These are phyloP conservation scores for Collybia mongolica DNA, from an alignment of 768 basidiomycete genomes.

Conservation along the genomic window DNA sequence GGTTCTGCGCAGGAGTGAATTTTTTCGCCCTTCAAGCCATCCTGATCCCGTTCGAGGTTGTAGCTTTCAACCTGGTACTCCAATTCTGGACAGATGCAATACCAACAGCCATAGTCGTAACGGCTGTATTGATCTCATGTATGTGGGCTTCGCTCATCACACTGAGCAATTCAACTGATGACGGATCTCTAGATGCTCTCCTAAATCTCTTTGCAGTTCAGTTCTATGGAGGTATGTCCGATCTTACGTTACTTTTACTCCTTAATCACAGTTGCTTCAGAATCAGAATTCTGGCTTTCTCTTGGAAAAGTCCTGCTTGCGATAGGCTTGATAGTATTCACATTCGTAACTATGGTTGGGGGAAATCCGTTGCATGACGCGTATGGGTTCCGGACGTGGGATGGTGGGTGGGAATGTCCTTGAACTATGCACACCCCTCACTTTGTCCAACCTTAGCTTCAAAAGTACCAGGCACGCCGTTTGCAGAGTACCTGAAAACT, in stretches of 20 bases:
- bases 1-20: conserved; percentile 54
- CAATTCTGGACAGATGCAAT: conserved; percentile 54
- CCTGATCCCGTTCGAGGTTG: conserved; percentile 48
- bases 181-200: conserved; percentile 21
- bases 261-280: conserved; percentile 18
- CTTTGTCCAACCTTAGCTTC: conserved; percentile 26
- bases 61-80: conserved; percentile 51
- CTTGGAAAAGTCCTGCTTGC: conserved; percentile 49
- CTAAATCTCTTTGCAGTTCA: conserved; percentile 48
- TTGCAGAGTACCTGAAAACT: conserved; percentile 51
- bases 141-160: conserved; percentile 22
- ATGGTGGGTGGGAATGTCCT: conserved; percentile 29
- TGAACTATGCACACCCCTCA: not conserved
- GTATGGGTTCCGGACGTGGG: conserved; percentile 53
- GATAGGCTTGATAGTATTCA: conserved; percentile 46
- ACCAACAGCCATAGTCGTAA: conserved; percentile 40
- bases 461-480: conserved; percentile 47
- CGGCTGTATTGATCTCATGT: conserved; percentile 37
- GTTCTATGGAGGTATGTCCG: conserved; percentile 43
- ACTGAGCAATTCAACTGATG: not conserved
- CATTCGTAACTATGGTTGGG: conserved; percentile 59
- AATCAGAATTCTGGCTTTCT: conserved; percentile 57
- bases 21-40: conserved; percentile 52
- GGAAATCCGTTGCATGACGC: conserved; percentile 54
- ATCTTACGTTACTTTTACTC: not conserved